These are phyloP conservation scores for Candida rishiriensis DNA, from an alignment of 805 yeast genomes.

Conservation along the genomic window DNA sequence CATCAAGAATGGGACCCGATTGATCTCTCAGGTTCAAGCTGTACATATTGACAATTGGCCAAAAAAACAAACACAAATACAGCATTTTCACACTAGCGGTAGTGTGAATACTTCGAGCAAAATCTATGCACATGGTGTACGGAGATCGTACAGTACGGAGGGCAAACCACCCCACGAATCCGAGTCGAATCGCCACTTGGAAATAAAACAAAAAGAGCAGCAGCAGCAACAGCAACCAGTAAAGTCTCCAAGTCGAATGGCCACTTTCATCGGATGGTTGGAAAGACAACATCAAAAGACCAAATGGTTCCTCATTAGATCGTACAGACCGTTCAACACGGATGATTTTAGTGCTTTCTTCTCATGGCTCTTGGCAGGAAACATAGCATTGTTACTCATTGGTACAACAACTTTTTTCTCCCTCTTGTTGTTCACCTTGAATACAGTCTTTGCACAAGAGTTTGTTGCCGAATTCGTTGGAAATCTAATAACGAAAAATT, in stretches of 20 bases:
- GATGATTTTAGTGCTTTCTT: slow-evolving; percentile 89
- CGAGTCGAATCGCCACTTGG: too few relatives aligned
- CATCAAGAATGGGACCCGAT: too few relatives aligned
- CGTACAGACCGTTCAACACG: slow-evolving; percentile 81
- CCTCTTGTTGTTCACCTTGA: slow-evolving; percentile 65
- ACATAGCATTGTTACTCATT: slow-evolving; percentile 67
- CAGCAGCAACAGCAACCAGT: not conserved
- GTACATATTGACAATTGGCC: too few relatives aligned
- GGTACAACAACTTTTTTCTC: slow-evolving; percentile 95
- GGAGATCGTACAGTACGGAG: not conserved
- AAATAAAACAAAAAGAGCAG: too few relatives aligned
- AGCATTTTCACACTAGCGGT: too few relatives aligned
- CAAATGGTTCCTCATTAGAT: slow-evolving; percentile 72
- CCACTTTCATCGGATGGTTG: not conserved
- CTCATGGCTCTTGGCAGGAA: slow-evolving; percentile 90
- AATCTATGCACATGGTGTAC: too few relatives aligned
- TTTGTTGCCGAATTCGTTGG: slow-evolving; percentile 79
- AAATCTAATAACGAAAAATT: slow-evolving; percentile 74
- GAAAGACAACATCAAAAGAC: slow-evolving; percentile 25
- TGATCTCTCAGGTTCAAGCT: too few relatives aligned
- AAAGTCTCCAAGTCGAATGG: not conserved
- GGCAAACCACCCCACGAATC: not conserved
- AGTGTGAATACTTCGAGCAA: too few relatives aligned
- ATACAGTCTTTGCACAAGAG: slow-evolving; percentile 87
- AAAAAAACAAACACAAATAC: too few relatives aligned